These are phyloP conservation scores for Cercophora newfieldiana DNA, from an alignment of 495 filamentous ascomycete species.

Conservation along the genomic window DNA sequence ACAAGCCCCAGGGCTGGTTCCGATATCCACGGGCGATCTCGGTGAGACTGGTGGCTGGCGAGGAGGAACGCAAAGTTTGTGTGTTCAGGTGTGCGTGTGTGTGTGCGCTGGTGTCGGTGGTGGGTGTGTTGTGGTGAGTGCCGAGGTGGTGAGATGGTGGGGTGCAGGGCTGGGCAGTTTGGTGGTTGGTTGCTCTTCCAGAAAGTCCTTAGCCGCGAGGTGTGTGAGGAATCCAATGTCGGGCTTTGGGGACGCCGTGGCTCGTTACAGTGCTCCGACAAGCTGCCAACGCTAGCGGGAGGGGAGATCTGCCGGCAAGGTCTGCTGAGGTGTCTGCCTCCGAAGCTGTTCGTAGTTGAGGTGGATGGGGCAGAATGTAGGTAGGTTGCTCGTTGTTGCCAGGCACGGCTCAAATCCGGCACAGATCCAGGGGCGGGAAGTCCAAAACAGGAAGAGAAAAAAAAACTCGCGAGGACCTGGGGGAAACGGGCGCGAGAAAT, in stretches of 20 bases:
- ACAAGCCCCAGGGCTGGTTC: background rate
- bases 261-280: background rate
- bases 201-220: background rate
- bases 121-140: background rate
- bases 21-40: conserved; percentile 4
- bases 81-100: background rate
- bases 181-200: conserved; percentile 3
- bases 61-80: background rate
- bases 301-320: background rate
- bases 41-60: conserved; percentile 6
- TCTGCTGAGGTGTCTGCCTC: background rate
- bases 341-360: background rate
- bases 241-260: background rate
- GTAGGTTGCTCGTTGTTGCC: conserved; percentile 1
- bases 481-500: background rate
- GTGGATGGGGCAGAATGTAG: background rate
- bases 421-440: background rate
- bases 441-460: background rate
- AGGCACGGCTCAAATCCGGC: background rate
- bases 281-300: background rate
- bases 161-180: conserved; percentile 6
- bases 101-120: conserved; percentile 5
- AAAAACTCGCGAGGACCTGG: background rate
- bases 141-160: background rate
- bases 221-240: background rate